Conservation (phyloP, 257 asterid species). For the Thymus mandschuricus region DNA sequence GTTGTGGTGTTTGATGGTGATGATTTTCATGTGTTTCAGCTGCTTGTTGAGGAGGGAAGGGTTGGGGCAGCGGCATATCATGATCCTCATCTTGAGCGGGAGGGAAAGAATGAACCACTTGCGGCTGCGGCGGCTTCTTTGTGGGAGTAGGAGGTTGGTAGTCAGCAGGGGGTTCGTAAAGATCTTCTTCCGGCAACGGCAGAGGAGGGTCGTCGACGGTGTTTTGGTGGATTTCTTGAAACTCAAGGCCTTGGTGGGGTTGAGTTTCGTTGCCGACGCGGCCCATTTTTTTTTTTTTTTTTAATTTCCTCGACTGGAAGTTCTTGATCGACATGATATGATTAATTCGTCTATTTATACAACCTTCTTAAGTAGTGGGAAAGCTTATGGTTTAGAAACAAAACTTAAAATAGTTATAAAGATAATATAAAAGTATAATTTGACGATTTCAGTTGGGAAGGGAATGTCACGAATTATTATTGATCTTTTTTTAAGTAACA, state of each 20-base stretch:
- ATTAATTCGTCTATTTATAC: background rate
- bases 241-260: slow-evolving; percentile 11
- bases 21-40: background rate
- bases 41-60: slow-evolving; percentile 25
- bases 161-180: slow-evolving; percentile 23
- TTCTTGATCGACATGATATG: background rate
- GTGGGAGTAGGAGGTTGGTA: slow-evolving; percentile 18
- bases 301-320: background rate
- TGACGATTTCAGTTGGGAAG: too few relatives aligned
- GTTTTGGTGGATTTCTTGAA: slow-evolving; percentile 14
- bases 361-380: background rate
- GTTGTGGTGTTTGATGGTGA: too few relatives aligned
- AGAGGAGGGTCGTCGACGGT: slow-evolving; percentile 1
- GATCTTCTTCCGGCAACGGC: slow-evolving; percentile 21
- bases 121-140: background rate
- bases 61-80: background rate
- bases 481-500: too few relatives aligned
- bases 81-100: background rate
- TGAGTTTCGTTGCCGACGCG: background rate
- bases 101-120: background rate
- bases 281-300: slow-evolving; percentile 1
- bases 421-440: too few relatives aligned
- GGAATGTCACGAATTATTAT: too few relatives aligned
- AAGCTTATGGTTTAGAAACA: background rate
- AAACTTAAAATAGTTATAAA: too few relatives aligned